Percentiles rank a stretch among this genome's conserved stretches.
phyloP scores from a whole-genome alignment of 306 rosid genomes.

The Betula pendula region DNA sequence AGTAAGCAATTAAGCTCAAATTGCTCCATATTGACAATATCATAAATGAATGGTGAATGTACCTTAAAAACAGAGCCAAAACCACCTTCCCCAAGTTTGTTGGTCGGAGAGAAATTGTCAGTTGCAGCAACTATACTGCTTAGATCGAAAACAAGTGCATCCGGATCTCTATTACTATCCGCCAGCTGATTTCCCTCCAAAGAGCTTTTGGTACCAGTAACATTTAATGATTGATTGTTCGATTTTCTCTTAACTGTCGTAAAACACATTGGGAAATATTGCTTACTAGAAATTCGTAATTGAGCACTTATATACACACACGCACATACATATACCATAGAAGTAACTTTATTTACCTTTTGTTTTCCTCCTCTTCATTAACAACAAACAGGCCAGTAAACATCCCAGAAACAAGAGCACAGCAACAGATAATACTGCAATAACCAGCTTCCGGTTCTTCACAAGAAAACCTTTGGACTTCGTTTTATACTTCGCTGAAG shows the following conservation, averaged over 20 bases:
- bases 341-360: neutral
- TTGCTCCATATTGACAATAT: no score
- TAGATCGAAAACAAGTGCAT: constrained; percentile 8
- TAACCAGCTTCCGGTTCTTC: neutral
- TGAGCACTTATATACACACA: neutral
- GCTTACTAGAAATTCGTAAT: neutral
- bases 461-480: neutral
- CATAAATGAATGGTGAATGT: neutral
- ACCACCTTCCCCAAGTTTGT: neutral
- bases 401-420: neutral
- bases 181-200: constrained; percentile 2
- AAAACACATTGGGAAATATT: neutral
- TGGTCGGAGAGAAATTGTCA: neutral
- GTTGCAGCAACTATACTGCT: neutral
- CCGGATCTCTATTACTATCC: neutral
- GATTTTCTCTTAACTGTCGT: neutral
- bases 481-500: neutral
- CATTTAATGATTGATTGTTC: neutral
- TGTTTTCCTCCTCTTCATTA: neutral
- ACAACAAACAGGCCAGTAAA: neutral
- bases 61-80: neutral
- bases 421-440: neutral
- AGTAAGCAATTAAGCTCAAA: no score
- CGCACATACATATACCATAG: no score
- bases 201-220: constrained; percentile 10